Evolutionary conservation across 2,329 filamentous ascomycete species (phyloP).

Genomic region (Didymella glomerata): DNA sequence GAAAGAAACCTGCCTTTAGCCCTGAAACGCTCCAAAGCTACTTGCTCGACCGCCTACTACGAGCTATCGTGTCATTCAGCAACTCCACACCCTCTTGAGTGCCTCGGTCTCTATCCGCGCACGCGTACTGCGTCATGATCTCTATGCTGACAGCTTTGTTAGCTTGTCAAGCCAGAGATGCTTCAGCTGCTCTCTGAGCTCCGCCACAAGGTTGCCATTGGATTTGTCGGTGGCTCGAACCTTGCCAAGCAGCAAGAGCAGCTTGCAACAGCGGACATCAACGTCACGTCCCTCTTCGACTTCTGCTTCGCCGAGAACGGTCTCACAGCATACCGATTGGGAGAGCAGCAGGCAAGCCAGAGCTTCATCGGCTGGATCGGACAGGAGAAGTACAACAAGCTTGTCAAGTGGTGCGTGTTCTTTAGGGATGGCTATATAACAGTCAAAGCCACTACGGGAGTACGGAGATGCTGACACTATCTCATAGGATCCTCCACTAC

Average conservation of each 20-base stretch:
- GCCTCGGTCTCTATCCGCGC: neutral
- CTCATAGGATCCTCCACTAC: conserved; percentile 71
- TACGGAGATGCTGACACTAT: conserved; percentile 44
- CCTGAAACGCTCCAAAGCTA: neutral
- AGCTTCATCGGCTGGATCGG: conserved; percentile 94
- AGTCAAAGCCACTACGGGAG: neutral
- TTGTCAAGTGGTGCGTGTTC: conserved; percentile 65
- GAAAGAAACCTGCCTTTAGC: neutral
- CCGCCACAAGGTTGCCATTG: conserved; percentile 87
- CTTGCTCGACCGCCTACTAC: neutral
- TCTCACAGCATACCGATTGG: conserved; percentile 86
- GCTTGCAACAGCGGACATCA: conserved; percentile 71
- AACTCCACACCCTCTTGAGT: neutral
- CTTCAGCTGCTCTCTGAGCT: conserved; percentile 79
- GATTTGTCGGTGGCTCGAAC: conserved; percentile 92
- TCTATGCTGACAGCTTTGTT: conserved; percentile 23
- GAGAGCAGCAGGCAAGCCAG: conserved; percentile 75
- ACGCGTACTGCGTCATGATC: neutral
- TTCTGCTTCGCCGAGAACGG: conserved; percentile 98
- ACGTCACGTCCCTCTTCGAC: conserved; percentile 89
- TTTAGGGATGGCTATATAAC: neutral
- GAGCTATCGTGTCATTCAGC: neutral
- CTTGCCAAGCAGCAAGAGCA: conserved; percentile 96
- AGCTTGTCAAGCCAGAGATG: conserved; percentile 81
- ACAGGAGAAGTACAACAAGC: conserved; percentile 82